Evolutionary conservation across 78 protist genomes (phyloP).

Genomic region (Dictyostelium brefeldianum): DNA sequence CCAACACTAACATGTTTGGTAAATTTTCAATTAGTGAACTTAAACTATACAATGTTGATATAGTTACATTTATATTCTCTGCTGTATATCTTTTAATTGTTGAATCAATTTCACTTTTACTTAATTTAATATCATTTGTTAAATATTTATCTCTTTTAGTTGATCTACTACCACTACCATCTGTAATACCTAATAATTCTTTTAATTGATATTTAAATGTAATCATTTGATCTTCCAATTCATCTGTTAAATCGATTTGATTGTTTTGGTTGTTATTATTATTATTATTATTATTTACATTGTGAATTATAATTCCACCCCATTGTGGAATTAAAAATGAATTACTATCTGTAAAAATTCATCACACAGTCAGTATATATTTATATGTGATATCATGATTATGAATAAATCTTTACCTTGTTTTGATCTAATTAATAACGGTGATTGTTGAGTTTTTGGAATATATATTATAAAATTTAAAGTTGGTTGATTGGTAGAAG

Average conservation of each 20-base stretch:
- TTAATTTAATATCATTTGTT: neutral
- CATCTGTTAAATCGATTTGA: constrained; percentile 35
- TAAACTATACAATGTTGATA: constrained; percentile 48
- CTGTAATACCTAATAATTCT: constrained; percentile 70
- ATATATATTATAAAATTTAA: constrained; percentile 75
- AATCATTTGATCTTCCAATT: constrained; percentile 30
- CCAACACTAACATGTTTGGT: constrained; percentile 79
- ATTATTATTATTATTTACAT: neutral
- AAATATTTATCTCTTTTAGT: neutral
- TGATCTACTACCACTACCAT: neutral
- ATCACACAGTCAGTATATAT: too few species aligned
- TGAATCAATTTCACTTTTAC: constrained; percentile 8
- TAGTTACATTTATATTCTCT: constrained; percentile 39
- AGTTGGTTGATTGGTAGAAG: constrained; percentile 79
- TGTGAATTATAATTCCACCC: constrained; percentile 84
- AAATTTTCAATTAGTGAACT: constrained; percentile 56
- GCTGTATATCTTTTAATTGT: constrained; percentile 31
- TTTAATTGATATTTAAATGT: constrained; percentile 72
- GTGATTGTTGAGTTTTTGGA: constrained; percentile 57
- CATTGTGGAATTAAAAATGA: constrained; percentile 83
- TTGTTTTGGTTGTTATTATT: neutral
- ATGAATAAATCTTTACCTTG: constrained; percentile 16
- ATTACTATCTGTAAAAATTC: constrained; percentile 2
- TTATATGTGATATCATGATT: neutral
- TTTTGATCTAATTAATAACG: constrained; percentile 43